Evolutionary conservation across 441 rosid species (phyloP).

Genomic region (Breynia disticha): DNA sequence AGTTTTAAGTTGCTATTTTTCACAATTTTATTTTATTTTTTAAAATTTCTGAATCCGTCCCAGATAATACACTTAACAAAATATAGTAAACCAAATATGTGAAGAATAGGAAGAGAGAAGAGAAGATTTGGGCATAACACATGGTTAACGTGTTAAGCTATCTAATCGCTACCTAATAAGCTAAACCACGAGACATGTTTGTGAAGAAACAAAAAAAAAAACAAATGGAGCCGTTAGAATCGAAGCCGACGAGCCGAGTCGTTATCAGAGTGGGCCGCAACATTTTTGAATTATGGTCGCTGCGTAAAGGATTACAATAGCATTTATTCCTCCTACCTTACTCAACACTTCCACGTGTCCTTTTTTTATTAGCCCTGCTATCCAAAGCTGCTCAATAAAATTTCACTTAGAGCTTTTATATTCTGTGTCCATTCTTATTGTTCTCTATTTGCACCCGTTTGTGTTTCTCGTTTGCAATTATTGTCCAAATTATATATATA

Average conservation of each 20-base stretch:
- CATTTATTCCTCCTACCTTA: slow-evolving; percentile 13
- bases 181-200: slow-evolving; percentile 1
- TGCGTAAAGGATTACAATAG: slow-evolving; percentile 29
- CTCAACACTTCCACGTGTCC: slow-evolving; percentile 13
- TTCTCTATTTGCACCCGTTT: no score
- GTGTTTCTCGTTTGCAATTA: no score
- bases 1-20: no score
- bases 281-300: slow-evolving; percentile 23
- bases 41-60: no score
- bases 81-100: no score
- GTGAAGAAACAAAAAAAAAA: not conserved
- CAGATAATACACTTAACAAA: no score
- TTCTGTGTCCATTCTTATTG: not conserved
- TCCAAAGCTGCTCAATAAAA: slow-evolving; percentile 15
- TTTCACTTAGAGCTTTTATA: slow-evolving; percentile 9
- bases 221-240: no score
- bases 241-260: not conserved
- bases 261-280: slow-evolving; percentile 1
- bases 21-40: no score
- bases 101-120: no score
- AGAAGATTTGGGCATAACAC: no score
- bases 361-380: not conserved
- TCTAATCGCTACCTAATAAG: slow-evolving; percentile 12
- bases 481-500: no score
- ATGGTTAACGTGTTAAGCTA: slow-evolving; percentile 3